Percentiles rank a stretch among this genome's conserved stretches.
Evolutionary conservation across 176 grass and related monocot species (phyloP).

Genomic region (Raddia guianensis): DNA sequence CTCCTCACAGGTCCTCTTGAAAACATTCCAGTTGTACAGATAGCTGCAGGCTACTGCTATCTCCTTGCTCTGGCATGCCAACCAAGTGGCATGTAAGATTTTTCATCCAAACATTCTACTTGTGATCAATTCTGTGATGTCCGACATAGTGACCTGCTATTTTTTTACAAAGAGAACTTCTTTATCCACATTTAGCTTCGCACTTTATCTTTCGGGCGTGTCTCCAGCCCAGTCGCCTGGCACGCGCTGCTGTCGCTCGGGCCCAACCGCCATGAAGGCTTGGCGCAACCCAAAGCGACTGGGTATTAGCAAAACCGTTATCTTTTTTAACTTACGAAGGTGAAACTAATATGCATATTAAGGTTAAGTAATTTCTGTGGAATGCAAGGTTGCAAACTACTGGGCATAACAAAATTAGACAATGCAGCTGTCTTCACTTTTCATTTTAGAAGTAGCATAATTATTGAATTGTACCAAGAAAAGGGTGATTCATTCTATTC

Average conservation of each 20-base stretch:
- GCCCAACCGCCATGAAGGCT: no score
- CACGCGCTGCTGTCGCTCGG: no score
- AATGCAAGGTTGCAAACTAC: neutral
- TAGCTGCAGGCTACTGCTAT: conserved; percentile 89
- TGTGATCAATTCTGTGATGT: conserved; percentile 19
- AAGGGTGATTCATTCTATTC: neutral
- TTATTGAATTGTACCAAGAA: neutral
- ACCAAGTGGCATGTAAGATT: conserved; percentile 82
- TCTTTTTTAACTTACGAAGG: neutral
- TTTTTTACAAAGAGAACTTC: neutral
- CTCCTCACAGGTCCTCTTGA: conserved; percentile 74
- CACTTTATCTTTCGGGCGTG: neutral
- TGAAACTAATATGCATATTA: neutral
- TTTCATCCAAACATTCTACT: conserved; percentile 1
- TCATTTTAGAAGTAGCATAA: neutral
- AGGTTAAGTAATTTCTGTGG: neutral
- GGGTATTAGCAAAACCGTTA: no score
- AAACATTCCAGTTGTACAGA: conserved; percentile 80
- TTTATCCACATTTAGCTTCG: neutral
- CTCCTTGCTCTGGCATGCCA: conserved; percentile 78
- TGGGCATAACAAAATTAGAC: neutral
- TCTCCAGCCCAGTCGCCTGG: no score
- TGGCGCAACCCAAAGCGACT: no score
- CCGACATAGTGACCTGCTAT: conserved; percentile 2
- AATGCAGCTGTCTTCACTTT: conserved; percentile 15